phyloP scores from a whole-genome alignment of 192 early-diverging fungal species.

The Spinellus fusiger region DNA sequence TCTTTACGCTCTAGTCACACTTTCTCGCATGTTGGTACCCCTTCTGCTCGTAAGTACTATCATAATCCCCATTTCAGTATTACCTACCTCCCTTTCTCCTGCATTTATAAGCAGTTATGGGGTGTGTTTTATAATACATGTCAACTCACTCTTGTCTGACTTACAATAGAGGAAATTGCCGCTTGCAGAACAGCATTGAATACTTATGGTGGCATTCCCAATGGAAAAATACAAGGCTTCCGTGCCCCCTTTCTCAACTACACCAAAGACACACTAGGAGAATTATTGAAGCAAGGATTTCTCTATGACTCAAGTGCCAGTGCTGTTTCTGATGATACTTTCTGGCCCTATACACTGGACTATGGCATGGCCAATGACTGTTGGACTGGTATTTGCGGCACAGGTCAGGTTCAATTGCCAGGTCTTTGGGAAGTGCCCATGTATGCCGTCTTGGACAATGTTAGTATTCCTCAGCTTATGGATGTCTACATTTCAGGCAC shows the following conservation, averaged over 20 bases:
- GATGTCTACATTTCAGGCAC: constrained; percentile 40
- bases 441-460: constrained; percentile 38
- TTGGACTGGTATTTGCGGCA: constrained; percentile 37
- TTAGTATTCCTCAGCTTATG: constrained; percentile 25
- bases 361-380: constrained; percentile 52
- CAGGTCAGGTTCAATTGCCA: constrained; percentile 18
- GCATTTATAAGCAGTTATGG: not conserved
- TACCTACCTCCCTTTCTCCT: not conserved
- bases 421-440: constrained; percentile 63
- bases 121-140: not conserved
- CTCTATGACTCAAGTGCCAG: constrained; percentile 47
- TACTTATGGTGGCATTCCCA: constrained; percentile 50
- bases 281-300: constrained; percentile 32
- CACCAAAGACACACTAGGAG: constrained; percentile 34
- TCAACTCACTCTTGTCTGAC: too few relatives aligned
- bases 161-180: constrained; percentile 38
- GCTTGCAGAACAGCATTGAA: constrained; percentile 34
- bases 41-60: constrained; percentile 19
- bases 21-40: constrained; percentile 25
- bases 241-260: constrained; percentile 55
- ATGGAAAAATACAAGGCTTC: constrained; percentile 49
- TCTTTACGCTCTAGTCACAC: constrained; percentile 19
- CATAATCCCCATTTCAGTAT: not conserved
- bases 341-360: constrained; percentile 63
- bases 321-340: constrained; percentile 30